Base-by-base conservation (phyloP, 805 yeast species). In the Candida loeiensis region DNA sequence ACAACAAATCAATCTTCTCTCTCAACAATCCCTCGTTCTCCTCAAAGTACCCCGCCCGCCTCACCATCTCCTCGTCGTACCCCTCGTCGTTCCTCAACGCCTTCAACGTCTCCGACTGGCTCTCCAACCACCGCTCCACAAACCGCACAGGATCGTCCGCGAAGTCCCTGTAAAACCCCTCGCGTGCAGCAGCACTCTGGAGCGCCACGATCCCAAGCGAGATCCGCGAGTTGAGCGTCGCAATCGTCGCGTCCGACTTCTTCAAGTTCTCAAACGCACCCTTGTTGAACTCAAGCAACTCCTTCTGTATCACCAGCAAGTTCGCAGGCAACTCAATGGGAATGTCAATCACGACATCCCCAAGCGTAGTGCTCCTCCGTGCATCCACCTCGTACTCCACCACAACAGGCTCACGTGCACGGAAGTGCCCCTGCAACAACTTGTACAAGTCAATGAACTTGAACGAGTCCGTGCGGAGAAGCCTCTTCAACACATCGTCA, bases 71-170 rank as follows among this genome's bases (percentile, higher is more conserved):
- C 64, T 91, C 97, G 56, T 81, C 82, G 62, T 81, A 85, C 7
- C 90, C 91, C 51, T 85, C 93, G 48, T 93, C 98, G 48, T 95
- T 89, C 44, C 88, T 77, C 47, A 93, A 71, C 11, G 91, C 85
- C 63, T 85, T 89, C 54, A 93, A 72, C 35, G 91, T 85, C 44
- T 88, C 86, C 12, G 88, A 72, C 59, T 93, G 95, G 32, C 88
- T 82, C 32, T 80, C 83, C 45, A 81, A 69, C 76, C 95, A 85
- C 37, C 78, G 73, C 40, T 81, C 71, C 49, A 93, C 64, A 51
- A 88, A 86, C 17, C 73, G 73, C 3, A 80, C 82, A 0, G 99
- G 98, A 54, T 90, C 80, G 34, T 82, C 73, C 29, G 85, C 71
- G 44, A 93, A 68, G 46, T 80, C 80, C 24, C 77, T 65, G 63